These are phyloP conservation scores for Lanmaoa pseudosensibilis DNA, from an alignment of 768 basidiomycete species.

Conservation along the genomic window DNA sequence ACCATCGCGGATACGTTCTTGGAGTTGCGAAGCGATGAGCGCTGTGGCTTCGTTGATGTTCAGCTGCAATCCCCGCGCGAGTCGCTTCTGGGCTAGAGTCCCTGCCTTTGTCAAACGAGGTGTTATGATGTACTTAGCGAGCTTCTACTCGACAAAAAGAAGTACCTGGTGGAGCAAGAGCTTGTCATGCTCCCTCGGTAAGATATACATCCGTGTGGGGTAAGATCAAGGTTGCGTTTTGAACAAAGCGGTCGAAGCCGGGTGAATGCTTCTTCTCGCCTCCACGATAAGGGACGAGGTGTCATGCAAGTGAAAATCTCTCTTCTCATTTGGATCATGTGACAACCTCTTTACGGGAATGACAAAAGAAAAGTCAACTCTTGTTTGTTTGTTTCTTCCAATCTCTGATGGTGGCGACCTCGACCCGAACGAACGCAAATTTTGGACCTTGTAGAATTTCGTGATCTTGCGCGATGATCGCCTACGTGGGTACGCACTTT, in stretches of 20 bases:
- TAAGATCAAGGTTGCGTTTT: not conserved
- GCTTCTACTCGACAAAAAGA: not conserved
- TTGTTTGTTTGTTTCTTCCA: not conserved
- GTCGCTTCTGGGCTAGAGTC: slow-evolving; percentile 87
- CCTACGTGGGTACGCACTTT: not conserved
- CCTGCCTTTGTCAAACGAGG: slow-evolving; percentile 57
- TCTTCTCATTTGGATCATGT: slow-evolving; percentile 9
- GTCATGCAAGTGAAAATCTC: not conserved
- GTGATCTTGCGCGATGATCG: not conserved
- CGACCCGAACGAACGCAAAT: not conserved
- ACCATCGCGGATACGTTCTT: slow-evolving; percentile 94
- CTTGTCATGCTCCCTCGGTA: slow-evolving; percentile 75
- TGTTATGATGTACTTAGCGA: not conserved
- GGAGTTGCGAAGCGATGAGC: slow-evolving; percentile 87
- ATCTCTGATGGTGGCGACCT: slow-evolving; percentile 3
- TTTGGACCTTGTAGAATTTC: not conserved
- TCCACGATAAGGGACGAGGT: slow-evolving; percentile 11
- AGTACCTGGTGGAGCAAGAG: slow-evolving; percentile 68
- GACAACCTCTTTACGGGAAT: slow-evolving; percentile 3
- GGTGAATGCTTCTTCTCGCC: not conserved
- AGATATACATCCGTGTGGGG: slow-evolving; percentile 55
- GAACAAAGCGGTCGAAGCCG: not conserved
- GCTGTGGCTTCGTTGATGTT: slow-evolving; percentile 88
- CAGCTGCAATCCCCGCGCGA: slow-evolving; percentile 87
- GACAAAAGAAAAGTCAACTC: not conserved